A percentile compares a stretch with the other conserved stretches of the same genome.
Conservation (phyloP, 106 monocot species). For the Dioscorea zingiberensis region DNA sequence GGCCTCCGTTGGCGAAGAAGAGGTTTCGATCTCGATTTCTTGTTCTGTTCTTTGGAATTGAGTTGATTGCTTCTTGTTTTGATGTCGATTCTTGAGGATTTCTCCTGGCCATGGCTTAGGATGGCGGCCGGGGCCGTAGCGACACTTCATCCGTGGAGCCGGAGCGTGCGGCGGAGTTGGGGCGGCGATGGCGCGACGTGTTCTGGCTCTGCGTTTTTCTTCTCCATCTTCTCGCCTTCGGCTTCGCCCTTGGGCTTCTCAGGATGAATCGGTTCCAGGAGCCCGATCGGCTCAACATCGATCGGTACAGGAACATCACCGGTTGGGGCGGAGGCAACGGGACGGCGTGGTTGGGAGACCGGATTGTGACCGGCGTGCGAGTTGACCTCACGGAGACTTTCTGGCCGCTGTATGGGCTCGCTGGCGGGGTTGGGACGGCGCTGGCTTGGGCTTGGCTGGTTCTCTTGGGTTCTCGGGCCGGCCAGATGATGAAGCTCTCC, state of each 20-base stretch:
- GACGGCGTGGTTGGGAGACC: background rate
- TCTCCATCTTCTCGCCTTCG: conserved; percentile 62
- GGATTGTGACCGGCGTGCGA: background rate
- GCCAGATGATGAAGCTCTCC: conserved; percentile 67
- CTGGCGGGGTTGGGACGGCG: conserved; percentile 55
- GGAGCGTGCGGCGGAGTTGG: background rate
- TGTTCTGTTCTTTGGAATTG: too few species aligned
- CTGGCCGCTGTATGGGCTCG: conserved; percentile 88
- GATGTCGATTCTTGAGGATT: too few species aligned
- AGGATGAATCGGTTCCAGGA: conserved; percentile 67
- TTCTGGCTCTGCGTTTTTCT: conserved; percentile 84
- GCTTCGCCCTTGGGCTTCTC: conserved; percentile 40
- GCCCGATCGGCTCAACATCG: conserved; percentile 69
- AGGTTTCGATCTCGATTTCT: too few species aligned
- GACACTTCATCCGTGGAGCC: conserved; percentile 14
- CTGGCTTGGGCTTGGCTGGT: conserved; percentile 71
- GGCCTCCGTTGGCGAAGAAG: too few species aligned
- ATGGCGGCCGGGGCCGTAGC: conserved; percentile 3
- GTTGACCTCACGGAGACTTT: conserved; percentile 73
- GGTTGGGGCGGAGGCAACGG: conserved; percentile 4
- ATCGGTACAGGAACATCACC: conserved; percentile 59
- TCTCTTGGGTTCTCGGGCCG: conserved; percentile 47
- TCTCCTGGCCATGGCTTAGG: background rate
- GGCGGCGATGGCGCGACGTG: conserved; percentile 78
- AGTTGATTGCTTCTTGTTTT: too few species aligned